Percentiles rank a stretch among this genome's conserved stretches.
Evolutionary conservation across 257 asterid species (phyloP).

Genomic region (Lavandula angustifolia): DNA sequence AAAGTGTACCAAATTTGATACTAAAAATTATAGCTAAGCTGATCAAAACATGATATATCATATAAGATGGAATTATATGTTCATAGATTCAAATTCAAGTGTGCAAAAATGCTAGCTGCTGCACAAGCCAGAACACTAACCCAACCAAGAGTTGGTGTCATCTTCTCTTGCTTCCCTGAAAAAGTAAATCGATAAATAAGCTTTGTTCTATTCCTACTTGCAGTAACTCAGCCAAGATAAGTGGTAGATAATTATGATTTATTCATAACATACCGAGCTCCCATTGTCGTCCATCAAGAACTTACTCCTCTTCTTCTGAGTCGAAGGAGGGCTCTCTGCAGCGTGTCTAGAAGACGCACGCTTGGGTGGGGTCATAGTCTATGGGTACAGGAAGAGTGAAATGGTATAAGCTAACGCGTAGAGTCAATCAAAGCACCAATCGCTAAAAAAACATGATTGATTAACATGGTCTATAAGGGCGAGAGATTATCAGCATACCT

Average conservation of each 20-base stretch:
- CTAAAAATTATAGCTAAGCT: too few relatives aligned
- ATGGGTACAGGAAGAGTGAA: conserved; percentile 23
- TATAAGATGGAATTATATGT: too few relatives aligned
- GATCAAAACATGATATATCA: neutral
- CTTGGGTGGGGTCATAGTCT: conserved; percentile 73
- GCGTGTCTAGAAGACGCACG: conserved; percentile 68
- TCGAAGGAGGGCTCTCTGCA: conserved; percentile 68
- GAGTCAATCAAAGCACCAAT: neutral
- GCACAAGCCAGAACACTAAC: neutral
- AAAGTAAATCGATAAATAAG: neutral
- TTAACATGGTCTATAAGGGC: neutral
- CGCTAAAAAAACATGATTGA: neutral
- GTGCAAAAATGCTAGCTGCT: neutral
- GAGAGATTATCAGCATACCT: conserved; percentile 43
- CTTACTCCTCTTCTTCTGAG: conserved; percentile 67
- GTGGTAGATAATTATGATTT: too few relatives aligned
- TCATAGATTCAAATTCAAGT: too few relatives aligned
- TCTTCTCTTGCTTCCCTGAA: conserved; percentile 73
- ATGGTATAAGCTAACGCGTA: neutral
- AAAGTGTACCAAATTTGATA: too few relatives aligned
- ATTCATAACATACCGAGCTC: conserved; percentile 67
- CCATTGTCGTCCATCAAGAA: conserved; percentile 63
- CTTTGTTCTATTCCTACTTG: neutral
- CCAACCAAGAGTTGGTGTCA: conserved; percentile 31
- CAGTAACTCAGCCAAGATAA: neutral